Evolutionary conservation across 2,329 filamentous ascomycete species (phyloP), one percentile per base, ranked within the genome.

Genomic region (Phialemonium atrogriseum): DNA sequence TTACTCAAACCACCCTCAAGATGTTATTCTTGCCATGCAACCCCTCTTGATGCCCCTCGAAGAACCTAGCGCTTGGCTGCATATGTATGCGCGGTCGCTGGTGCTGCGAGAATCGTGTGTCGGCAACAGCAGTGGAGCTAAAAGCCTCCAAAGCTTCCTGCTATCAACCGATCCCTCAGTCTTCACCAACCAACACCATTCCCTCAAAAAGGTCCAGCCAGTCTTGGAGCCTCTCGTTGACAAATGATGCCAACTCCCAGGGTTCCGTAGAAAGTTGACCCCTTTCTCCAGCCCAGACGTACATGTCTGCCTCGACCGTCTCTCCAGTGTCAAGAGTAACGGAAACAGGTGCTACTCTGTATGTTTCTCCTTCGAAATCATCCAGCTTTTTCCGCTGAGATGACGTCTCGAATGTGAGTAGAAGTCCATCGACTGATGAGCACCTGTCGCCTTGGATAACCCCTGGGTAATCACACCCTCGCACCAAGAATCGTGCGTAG

Each of bases 301-400:
- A 56, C n/a, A 56, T 43, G 22, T 56, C 51, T 1, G 39, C 51
- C 4, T 54, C 40, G 2, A 49, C 27, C 3, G 14, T 36, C 3
- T 39, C 34, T 3, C 39, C 34, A 2, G 33, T 34, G 2, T 43
- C 27, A 13, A 48, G 13, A 2, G 26, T 18, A 0, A 41, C 40
- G 1, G 21, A 27, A 0, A 49, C 43, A 2, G 30, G 11, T 0
- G 40, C 41, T 2, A 34, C 11, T 3, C 29, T 37, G 18, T 51
- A 54, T 0, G 14, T 7, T n/a, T 51, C 43, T 0, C 49, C 49
- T 24, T 58, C 52, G 16, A 57, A 58, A 11, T 52, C 42, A 20
- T 54, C 54, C n/a, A 56, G 24, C 14, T 53, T 58, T 7, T 38
- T 45, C 3, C 52, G 43, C 20, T 54, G 45, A 0, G 47, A 46